These are phyloP conservation scores for Fraxinus sp. DNA, from an alignment of 305 asterid species.

Conservation along the genomic window DNA sequence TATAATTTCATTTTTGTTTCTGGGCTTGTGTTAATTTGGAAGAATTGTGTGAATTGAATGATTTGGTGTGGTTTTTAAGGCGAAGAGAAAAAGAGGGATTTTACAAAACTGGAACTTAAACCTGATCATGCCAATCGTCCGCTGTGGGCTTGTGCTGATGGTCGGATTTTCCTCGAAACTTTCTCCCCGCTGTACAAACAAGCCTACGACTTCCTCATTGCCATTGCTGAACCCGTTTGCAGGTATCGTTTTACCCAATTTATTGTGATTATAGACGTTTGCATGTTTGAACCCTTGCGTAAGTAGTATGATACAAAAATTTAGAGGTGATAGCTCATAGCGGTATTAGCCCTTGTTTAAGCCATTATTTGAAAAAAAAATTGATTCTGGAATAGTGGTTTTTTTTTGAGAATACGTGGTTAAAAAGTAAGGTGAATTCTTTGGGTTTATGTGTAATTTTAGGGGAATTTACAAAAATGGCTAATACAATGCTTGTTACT, in stretches of 20 bases:
- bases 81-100: constrained; percentile 73
- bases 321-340: not conserved
- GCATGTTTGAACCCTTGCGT: not conserved
- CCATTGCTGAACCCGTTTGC: constrained; percentile 91
- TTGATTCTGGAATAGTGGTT: too few species aligned
- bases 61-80: constrained; percentile 31
- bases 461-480: too few species aligned
- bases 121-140: constrained; percentile 76
- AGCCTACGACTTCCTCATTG: constrained; percentile 86
- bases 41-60: not conserved
- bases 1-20: not conserved
- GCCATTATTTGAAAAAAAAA: too few species aligned
- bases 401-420: too few species aligned
- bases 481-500: too few species aligned
- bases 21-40: not conserved
- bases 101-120: constrained; percentile 70
- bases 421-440: too few species aligned
- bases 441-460: too few species aligned
- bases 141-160: constrained; percentile 85
- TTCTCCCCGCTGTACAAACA: constrained; percentile 73
- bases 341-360: too few species aligned
- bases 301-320: not conserved
- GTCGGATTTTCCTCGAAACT: constrained; percentile 81
- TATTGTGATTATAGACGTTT: not conserved
- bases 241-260: constrained; percentile 38